Evolutionary conservation across 2,329 filamentous ascomycete genomes (phyloP), one percentile per base, ranked within the genome.

Genomic region (Aspergillus sergii): DNA sequence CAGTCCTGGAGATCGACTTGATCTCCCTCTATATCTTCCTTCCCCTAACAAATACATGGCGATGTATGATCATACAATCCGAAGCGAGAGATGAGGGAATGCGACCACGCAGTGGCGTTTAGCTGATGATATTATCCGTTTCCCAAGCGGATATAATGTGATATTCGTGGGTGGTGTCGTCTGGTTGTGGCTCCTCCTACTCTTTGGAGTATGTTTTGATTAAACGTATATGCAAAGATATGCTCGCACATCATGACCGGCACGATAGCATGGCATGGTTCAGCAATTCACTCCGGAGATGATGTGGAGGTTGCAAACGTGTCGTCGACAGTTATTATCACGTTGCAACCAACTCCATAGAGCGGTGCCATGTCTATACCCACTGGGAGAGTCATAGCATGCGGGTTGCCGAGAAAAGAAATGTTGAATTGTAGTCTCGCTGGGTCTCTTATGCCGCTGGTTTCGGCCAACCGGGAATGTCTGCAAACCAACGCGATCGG

Each of bases 391-490:
- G 32, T 23, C 23, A 48, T 28, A 26, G 45, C 23, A 48, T 28
- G 45, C 45, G 14, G 45, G 21, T 48, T 48, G 45, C 45, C 12
- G 23, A 48, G 45, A 16, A 26, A 19, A 16, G 23, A 48, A 26
- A 28, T 28, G 21, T 26, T 48, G 46, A 30, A 10, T 11, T 30
- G 26, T 1, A 30, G 26, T 28, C 26, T 50, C 23, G 26, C 14
- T 12, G 5, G 14, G 43, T 46, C 5, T 50, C 26, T 50, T 50
- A 50, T 50, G 26, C 26, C 1, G 28, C 28, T n/a, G 70, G 68
- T 58, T 72, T 72, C 19, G 68, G 67, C 70, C 70, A 72, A 41
- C 69, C 69, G 57, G 68, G 66, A 10, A 72, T 69, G 46, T 71
- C 65, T 7, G 61, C 68, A 39, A 64, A 71, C 66, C 65, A 71